Base-by-base conservation (phyloP, 1,139 yeast genomes). In the Zygoascus sp. region DNA sequence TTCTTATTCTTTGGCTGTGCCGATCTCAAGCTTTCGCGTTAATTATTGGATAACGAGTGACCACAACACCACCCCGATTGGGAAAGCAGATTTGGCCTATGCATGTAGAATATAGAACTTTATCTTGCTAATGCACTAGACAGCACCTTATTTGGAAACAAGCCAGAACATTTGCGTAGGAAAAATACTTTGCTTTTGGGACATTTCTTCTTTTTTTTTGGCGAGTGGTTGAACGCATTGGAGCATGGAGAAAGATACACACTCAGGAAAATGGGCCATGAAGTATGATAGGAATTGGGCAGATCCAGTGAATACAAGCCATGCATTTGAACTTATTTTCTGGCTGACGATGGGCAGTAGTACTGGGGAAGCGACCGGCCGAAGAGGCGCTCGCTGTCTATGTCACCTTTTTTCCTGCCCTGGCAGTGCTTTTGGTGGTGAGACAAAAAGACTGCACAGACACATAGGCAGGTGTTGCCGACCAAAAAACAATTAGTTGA, bases 21-120 rank as follows among this genome's bases (percentile, higher is more conserved):
- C 34, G 34, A 30, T 30, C 34, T 30, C 13, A 2, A 15, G 17
- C 10, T 30, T 7, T n/a, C 17, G 15, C 16, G 17, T 3, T 13
- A 3, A n/a, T 15, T 30, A 15, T 30, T 30, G 15, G 34, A 30
- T 15, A 13, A 15, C 13, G 34, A 15, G 34, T 7, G 34, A 7
- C 17, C 17, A 30, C 15, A 30, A 13, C 17, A 30, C 25, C 25
- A 21, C 25, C 39, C 25, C 13, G 25, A 35, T n/a, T n/a, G 20
- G 39, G 39, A 35, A 35, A 20, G 39, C 39, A 35, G 25, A 35
- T 35, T 35, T 20, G 36, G 36, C 36, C 39, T 13, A 11, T 17
- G 16, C 39, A 21, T 35, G 34, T 16, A 13, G 11, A 11, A 9
- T 30, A 23, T 7, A 16, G 13, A 35, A 35, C 39, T 21, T 35